Percentiles rank a stretch among this genome's conserved stretches.
Conservation (phyloP, 2,329 filamentous ascomycete species). For the Aureobasidium sp. region DNA sequence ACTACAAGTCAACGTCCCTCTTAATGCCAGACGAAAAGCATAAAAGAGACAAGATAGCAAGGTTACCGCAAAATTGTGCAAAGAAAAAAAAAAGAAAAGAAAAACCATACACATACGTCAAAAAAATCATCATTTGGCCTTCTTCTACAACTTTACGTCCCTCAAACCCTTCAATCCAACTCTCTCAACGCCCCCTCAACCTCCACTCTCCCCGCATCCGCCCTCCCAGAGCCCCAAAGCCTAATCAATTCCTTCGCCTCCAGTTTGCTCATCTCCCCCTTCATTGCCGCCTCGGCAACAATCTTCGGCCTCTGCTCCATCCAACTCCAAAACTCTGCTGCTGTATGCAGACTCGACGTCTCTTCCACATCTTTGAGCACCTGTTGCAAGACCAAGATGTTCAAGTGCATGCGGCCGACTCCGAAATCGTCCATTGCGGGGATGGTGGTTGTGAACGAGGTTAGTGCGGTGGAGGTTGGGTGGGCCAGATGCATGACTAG, state of each 20-base stretch:
- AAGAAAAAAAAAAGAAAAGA: too few relatives aligned
- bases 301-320: constrained; percentile 50
- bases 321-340: constrained; percentile 60
- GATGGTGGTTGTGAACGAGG: constrained; percentile 60
- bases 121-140: not conserved
- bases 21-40: too few relatives aligned
- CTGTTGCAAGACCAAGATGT: constrained; percentile 90
- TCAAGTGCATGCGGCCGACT: constrained; percentile 80
- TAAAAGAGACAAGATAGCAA: too few relatives aligned
- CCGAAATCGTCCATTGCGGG: constrained; percentile 73
- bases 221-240: constrained; percentile 37
- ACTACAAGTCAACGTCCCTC: too few relatives aligned
- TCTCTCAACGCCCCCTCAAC: constrained; percentile 36
- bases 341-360: constrained; percentile 49
- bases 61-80: too few relatives aligned
- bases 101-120: too few relatives aligned
- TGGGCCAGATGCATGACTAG: constrained; percentile 67
- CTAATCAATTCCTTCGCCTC: constrained; percentile 35
- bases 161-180: not conserved
- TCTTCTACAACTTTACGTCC: not conserved
- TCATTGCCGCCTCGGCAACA: constrained; percentile 29
- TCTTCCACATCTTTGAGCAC: constrained; percentile 80
- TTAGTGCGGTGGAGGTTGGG: constrained; percentile 71
- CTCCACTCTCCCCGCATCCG: constrained; percentile 56
- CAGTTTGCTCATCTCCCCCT: constrained; percentile 29